Base-by-base conservation (phyloP, 139 green algal species). In the Chlamydomonas incerta region DNA sequence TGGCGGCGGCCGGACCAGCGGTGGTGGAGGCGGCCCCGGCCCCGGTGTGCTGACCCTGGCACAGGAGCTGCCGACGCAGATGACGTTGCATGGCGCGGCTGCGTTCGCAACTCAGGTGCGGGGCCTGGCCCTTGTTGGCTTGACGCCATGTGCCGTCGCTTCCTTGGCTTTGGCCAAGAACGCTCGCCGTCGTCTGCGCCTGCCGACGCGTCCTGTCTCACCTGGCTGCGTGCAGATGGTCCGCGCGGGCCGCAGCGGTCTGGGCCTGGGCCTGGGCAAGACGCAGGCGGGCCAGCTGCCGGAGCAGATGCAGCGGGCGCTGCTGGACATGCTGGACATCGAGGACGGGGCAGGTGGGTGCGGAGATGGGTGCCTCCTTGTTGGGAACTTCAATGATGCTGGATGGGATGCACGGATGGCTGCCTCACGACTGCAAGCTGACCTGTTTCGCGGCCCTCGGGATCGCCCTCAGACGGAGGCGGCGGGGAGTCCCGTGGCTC, bases 31-130 rank as follows among this genome's bases (percentile, higher is more conserved):
- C 8, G 41, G 6, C 6, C 41, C 41, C 8, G 41, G 41, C 6
- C 41, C 41, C 41, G 41, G 41, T 13, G 6, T 63, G 13, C 67
- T 68, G 29, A 57, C 74, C 28, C 62, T 80, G 35, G 21, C 72
- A 28, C 85, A 86, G 52, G 72, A 86, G 67, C 72, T 82, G 55
- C 69, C 74, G 17, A 41, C 85, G 35, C 74, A 76, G 62, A n/a
- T 60, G 74, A 37, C 58, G 1, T 67, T 70, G 66, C 86, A 71
- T 70, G 87, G 71, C 21, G 84, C 60, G 5, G 71, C 70, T 24
- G 80, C 82, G 35, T n/a, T 67, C 15, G 41, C 74, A 17, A 88
- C 87, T 57, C 76, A 83, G 69, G 47, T 82, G 68, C 62, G 66
- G 31, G 33, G 28, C 47, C 52, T 66, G 23, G 41, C 41, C 41